phyloP scores from a whole-genome alignment of 768 basidiomycete species.

The Leucocoprinus sp. region DNA sequence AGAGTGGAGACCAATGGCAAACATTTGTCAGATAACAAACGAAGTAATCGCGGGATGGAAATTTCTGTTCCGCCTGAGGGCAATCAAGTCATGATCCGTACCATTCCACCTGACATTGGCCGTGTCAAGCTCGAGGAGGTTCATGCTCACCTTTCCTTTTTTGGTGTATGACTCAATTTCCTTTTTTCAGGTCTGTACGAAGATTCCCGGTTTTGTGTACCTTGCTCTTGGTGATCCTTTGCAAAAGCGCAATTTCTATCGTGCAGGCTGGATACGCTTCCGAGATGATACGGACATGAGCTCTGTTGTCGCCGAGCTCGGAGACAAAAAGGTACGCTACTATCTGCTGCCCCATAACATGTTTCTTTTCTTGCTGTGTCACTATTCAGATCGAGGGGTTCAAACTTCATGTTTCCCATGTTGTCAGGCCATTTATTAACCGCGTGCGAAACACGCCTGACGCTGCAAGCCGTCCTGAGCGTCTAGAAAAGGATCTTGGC shows the following conservation, averaged over 20 bases:
- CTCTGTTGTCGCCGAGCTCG: conserved; percentile 59
- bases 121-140: conserved; percentile 88
- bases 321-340: conserved; percentile 71
- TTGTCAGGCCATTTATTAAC: conserved; percentile 67
- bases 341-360: not conserved
- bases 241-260: conserved; percentile 89
- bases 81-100: conserved; percentile 90
- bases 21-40: conserved; percentile 33
- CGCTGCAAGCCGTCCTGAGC: conserved; percentile 69
- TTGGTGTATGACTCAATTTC: conserved; percentile 5
- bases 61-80: conserved; percentile 66
- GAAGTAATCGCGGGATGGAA: conserved; percentile 61
- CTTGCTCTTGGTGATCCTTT: conserved; percentile 88
- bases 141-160: conserved; percentile 13
- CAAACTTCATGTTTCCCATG: conserved; percentile 85
- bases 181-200: conserved; percentile 55
- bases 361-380: not conserved
- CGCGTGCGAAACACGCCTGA: conserved; percentile 77
- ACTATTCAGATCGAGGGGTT: conserved; percentile 79
- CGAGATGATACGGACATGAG: conserved; percentile 78
- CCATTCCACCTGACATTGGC: conserved; percentile 89
- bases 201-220: conserved; percentile 76
- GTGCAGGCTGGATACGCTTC: conserved; percentile 91
- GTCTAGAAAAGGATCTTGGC: conserved; percentile 73
- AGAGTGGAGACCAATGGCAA: conserved; percentile 56